Conservation (phyloP, 169 alveolate genomes). For the Plasmodium inui region DNA sequence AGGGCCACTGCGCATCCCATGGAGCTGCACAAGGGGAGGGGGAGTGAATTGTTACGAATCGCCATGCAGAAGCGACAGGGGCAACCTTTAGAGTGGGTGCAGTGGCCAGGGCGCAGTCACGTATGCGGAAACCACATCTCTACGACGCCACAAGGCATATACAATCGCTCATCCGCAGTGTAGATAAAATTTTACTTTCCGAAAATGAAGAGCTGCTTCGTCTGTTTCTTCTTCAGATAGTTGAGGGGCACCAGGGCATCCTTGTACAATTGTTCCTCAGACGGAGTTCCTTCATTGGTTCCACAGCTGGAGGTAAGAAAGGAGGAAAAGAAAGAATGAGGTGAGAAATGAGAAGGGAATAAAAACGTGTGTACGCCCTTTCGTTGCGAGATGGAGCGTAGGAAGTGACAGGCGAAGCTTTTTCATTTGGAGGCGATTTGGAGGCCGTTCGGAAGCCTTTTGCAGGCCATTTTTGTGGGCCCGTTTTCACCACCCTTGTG, state of each 20-base stretch:
- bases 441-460: background rate
- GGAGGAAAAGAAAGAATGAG: background rate
- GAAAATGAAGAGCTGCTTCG: conserved; percentile 16
- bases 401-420: background rate
- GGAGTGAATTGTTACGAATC: too few relatives aligned
- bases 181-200: conserved; percentile 27
- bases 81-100: background rate
- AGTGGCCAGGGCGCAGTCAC: background rate
- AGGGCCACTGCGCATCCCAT: conserved; percentile 73
- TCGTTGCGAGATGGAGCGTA: background rate
- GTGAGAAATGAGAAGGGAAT: background rate
- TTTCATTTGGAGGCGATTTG: too few relatives aligned
- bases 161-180: background rate
- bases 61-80: background rate
- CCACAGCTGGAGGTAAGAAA: conserved; percentile 16
- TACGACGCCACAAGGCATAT: conserved; percentile 22
- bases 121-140: background rate
- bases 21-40: conserved; percentile 6
- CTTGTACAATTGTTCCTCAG: conserved; percentile 28
- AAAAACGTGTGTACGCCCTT: background rate
- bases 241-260: conserved; percentile 39
- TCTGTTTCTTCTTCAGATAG: conserved; percentile 2
- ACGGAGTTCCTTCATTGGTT: conserved; percentile 7
- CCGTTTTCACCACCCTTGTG: background rate
- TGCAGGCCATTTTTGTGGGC: background rate